Evolutionary conservation across 176 grass and related monocot genomes (phyloP), one percentile per base, ranked within the genome.

Genomic region (Aegilops bicornis): DNA sequence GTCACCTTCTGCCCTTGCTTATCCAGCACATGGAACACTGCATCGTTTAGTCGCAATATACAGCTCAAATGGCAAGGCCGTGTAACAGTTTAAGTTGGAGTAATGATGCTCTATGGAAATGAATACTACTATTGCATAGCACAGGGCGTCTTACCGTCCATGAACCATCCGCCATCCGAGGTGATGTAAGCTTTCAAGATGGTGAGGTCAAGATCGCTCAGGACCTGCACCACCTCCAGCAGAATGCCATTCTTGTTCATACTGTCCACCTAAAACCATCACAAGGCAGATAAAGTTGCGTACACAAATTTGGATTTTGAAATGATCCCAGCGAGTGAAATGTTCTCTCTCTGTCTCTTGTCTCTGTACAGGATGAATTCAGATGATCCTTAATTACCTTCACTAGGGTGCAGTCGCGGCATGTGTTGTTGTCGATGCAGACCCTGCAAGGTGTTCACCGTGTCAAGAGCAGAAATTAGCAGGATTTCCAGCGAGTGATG

Each of bases 121-220:
- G 43, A 47, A 24, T 17, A 43, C 24, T 17, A 43, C 24, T 61
- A 64, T 8, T 58, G 15, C 27, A 15, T 4, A 85, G 22, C 29
- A 52, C 47, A 10, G 37, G 39, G 17, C n/a, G 1, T 8, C 80
- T 83, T 92, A 99, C 97, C 97, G 61, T 99, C 97, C 97, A 99
- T 99, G 89, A 96, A 96, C 97, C 97, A 99, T 78, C 92, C 94
- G 15, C 97, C 97, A 78, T 99, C 97, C 2, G 97, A 99, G 77
- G 94, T 96, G 31, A 99, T 99, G 76, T 99, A 99, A 3, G 97
- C 97, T 91, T 99, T 99, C 5, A 92, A 87, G 74, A 99, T 99
- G 64, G 89, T 72, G 77, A 99, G 84, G 87, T 96, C 94, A 35
- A 96, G 88, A 39, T 99, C 97, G 69, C 92, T 99, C 40, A 96